A percentile compares a stretch with the other conserved stretches of the same genome.
Conservation (phyloP, 1,284 basidiomycete genomes). For the Cryptococcus sp. region DNA sequence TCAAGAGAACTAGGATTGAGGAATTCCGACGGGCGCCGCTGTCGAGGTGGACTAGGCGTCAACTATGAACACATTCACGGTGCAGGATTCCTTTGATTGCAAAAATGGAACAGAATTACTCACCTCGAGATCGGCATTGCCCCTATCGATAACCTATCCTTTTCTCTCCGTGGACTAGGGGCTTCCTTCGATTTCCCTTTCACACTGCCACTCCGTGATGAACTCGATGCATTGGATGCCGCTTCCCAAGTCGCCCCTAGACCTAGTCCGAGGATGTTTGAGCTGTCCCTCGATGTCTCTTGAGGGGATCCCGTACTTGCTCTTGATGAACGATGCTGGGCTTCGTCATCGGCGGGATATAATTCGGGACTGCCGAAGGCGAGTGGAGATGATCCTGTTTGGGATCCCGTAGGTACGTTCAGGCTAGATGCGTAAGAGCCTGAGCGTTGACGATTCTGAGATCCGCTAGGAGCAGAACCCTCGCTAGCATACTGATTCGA, state of each 20-base stretch:
- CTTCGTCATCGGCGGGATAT: conserved; percentile 17
- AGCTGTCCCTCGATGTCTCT: conserved; percentile 16
- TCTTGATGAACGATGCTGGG: conserved; percentile 13
- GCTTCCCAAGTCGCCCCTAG: conserved; percentile 26
- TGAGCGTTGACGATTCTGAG: too few species aligned
- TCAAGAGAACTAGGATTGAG: conserved; percentile 32
- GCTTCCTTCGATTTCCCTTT: conserved; percentile 33
- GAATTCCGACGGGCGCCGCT: conserved; percentile 39
- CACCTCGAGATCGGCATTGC: conserved; percentile 17
- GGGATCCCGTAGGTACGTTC: conserved; percentile 3
- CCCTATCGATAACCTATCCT: conserved; percentile 17
- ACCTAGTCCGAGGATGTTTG: conserved; percentile 35
- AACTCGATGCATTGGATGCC: conserved; percentile 10
- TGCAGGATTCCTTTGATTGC: background rate
- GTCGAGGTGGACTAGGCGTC: conserved; percentile 24
- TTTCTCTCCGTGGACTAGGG: conserved; percentile 32
- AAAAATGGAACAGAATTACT: conserved; percentile 5
- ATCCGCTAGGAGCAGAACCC: too few species aligned
- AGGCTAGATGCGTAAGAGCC: too few species aligned
- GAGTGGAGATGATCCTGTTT: conserved; percentile 26
- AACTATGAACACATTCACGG: too few species aligned
- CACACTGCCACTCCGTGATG: conserved; percentile 16
- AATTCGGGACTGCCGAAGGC: conserved; percentile 37
- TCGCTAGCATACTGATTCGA: background rate
- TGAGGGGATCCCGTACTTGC: conserved; percentile 8